Evolutionary conservation across 108 stramenopile genomes (phyloP), one percentile per base, ranked within the genome.

Genomic region (Cyclotella baltica): DNA sequence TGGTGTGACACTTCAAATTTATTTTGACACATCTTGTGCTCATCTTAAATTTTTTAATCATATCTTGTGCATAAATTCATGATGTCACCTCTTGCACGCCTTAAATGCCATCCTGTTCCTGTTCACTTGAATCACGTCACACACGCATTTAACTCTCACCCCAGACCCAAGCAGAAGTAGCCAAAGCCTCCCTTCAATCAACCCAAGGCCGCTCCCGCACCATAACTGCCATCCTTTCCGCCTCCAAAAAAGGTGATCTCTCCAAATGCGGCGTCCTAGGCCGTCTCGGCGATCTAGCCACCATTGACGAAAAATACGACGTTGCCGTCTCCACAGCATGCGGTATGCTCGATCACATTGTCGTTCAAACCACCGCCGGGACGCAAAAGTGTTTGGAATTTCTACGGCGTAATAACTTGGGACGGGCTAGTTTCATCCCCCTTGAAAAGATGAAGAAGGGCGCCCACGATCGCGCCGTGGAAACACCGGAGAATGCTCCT

Each of bases 241-340:
- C 97, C 46, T 83, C 95, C 9, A 82, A 80, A 65, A 88, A 88
- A 31, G 95, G 96, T 0, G 86, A 92, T 38, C 90, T 99, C 4
- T 72, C 86, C 5, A 87, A 89, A 22, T 90, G 88, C 25, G 96
- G 98, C 22, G 81, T 99, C 30, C 80, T 91, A 59, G 99, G 99
- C 19, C 95, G 99, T 62, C 95, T 99, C 10, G 99, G 99, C 4
- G 98, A 98, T 77, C 87, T 99, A 35, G 98, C 96, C 20, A 80
- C 93, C 25, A 95, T 99, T 68, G 77, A 78, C 50, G 92, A 85
- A 43, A 75, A 97, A 75, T 97, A 98, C 81, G 99, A 99, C 78
- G 96, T 97, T 51, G 99, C 99, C 47, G 94, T 98, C 43, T 98
- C 96, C 19, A 98, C 99, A 19, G 97, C 98, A 0, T 97, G 96